These are phyloP conservation scores for Sclerotinia subarctica DNA, from an alignment of 2,329 filamentous ascomycete genomes.

Conservation along the genomic window DNA sequence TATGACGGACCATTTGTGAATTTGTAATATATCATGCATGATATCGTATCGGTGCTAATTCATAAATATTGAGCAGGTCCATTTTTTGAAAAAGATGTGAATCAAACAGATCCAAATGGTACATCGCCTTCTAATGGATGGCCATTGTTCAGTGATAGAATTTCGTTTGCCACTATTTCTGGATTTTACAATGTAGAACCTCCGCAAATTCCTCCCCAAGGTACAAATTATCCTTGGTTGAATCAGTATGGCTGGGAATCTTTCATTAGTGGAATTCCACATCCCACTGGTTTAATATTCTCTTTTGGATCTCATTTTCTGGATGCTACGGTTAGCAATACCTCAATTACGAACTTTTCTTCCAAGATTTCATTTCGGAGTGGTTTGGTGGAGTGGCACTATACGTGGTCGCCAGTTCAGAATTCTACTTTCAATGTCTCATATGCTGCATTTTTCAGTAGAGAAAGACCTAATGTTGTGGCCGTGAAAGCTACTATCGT, in stretches of 20 bases:
- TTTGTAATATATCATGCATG: background rate
- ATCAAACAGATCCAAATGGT: conserved; percentile 35
- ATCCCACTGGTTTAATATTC: conserved; percentile 61
- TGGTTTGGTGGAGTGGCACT: conserved; percentile 62
- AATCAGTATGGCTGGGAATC: conserved; percentile 67
- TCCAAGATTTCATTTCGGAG: conserved; percentile 61
- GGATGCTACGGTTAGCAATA: conserved; percentile 57
- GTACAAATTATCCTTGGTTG: conserved; percentile 65
- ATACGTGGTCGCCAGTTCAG: conserved; percentile 59
- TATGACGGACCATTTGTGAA: background rate
- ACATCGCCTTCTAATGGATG: conserved; percentile 54
- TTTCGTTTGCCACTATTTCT: conserved; percentile 64
- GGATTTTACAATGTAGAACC: conserved; percentile 64
- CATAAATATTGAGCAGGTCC: conserved; percentile 28
- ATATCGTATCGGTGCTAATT: background rate
- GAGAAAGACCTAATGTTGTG: conserved; percentile 37
- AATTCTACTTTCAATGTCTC: conserved; percentile 53
- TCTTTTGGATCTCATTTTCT: conserved; percentile 54
- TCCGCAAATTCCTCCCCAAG: conserved; percentile 45
- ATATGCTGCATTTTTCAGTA: conserved; percentile 58
- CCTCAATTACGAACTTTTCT: conserved; percentile 57
- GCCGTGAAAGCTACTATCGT: conserved; percentile 57
- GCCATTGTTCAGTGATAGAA: conserved; percentile 61
- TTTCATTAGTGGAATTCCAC: conserved; percentile 68
- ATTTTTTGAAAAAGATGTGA: conserved; percentile 38